Conservation (phyloP, 768 basidiomycete genomes). For the Lentinula edodes region DNA sequence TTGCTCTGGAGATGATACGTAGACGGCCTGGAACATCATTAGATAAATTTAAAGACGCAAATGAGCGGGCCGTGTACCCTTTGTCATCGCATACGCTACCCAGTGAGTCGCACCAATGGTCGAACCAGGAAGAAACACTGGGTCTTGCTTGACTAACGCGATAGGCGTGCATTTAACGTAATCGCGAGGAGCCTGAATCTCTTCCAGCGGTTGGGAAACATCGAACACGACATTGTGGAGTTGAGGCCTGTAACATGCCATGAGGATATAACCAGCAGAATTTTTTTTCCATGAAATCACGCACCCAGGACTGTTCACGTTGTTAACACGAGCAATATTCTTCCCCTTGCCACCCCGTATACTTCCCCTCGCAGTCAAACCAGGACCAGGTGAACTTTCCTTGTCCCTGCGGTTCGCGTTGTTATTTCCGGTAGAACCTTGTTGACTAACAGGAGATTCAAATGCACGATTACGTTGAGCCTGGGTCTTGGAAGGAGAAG, state of each 20-base stretch:
- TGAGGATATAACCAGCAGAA: neutral
- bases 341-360: constrained; percentile 30
- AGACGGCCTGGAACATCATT: constrained; percentile 52
- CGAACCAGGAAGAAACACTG: constrained; percentile 77
- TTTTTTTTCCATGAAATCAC: constrained; percentile 7
- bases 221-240: constrained; percentile 71
- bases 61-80: constrained; percentile 36
- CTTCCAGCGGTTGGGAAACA: constrained; percentile 65
- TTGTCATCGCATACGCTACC: constrained; percentile 92
- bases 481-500: constrained; percentile 60
- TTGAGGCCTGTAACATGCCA: constrained; percentile 38
- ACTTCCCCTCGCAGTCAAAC: constrained; percentile 30
- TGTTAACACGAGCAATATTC: constrained; percentile 26
- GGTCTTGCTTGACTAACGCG: constrained; percentile 80
- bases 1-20: constrained; percentile 83
- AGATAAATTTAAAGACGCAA: constrained; percentile 2
- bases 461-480: constrained; percentile 43
- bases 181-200: constrained; percentile 71
- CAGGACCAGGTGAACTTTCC: constrained; percentile 68
- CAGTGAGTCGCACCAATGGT: constrained; percentile 90
- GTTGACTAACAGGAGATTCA: constrained; percentile 47
- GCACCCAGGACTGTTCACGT: constrained; percentile 57
- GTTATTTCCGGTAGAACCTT: constrained; percentile 19
- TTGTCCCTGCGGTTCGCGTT: constrained; percentile 47
- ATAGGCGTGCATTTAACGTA: constrained; percentile 87